These are phyloP conservation scores for Alternaria gaisen DNA, from an alignment of 2,329 filamentous ascomycete genomes.

Conservation along the genomic window DNA sequence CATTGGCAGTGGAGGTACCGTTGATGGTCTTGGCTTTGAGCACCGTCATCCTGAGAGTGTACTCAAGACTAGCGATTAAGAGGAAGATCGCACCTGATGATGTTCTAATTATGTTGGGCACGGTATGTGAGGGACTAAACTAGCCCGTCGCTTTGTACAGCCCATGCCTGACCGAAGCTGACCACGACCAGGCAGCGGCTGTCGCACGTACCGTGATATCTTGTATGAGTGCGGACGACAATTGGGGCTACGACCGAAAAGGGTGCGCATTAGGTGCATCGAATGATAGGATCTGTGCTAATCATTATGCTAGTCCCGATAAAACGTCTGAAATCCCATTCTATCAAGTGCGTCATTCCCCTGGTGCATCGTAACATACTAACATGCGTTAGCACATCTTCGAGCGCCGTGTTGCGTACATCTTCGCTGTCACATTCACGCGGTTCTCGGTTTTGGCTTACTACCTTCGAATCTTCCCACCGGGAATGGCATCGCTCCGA, in stretches of 20 bases:
- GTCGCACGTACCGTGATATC: constrained; percentile 36
- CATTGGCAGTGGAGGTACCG: constrained; percentile 38
- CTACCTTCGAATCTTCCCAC: constrained; percentile 50
- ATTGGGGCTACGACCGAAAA: constrained; percentile 33
- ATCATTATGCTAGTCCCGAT: constrained; percentile 25
- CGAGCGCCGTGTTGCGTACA: constrained; percentile 47
- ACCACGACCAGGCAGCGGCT: constrained; percentile 25
- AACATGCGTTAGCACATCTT: constrained; percentile 32
- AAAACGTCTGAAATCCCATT: constrained; percentile 30
- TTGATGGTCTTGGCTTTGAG: constrained; percentile 34
- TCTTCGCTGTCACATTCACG: constrained; percentile 43
- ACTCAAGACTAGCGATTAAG: constrained; percentile 36
- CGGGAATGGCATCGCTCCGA: constrained; percentile 25
- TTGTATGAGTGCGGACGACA: constrained; percentile 40
- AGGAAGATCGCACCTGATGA: constrained; percentile 36
- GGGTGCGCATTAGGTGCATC: constrained; percentile 20
- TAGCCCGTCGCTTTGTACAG: neutral
- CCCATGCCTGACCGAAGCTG: constrained; percentile 5
- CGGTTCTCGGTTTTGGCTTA: constrained; percentile 49
- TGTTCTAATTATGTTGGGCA: constrained; percentile 32
- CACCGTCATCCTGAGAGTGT: constrained; percentile 35
- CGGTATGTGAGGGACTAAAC: constrained; percentile 15
- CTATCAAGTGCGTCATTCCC: constrained; percentile 23
- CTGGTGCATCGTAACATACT: neutral
- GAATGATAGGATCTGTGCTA: neutral